phyloP scores from a whole-genome alignment of 306 rosid genomes.

The Cicer yamashitae region DNA sequence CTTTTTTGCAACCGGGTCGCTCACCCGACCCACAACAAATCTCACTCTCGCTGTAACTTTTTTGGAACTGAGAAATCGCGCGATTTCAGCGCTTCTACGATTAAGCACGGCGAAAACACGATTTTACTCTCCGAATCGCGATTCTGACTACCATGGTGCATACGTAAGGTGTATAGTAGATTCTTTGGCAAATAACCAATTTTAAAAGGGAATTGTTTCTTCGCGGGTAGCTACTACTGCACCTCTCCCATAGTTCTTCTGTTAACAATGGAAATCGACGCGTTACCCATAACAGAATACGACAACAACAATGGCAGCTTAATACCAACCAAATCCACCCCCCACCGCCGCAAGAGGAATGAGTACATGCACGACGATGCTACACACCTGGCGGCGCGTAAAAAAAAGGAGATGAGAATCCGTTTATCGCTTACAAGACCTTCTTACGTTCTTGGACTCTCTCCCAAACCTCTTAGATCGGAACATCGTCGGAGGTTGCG shows the following conservation, averaged over 20 bases:
- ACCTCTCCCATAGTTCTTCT: neutral
- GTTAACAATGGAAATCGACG: constrained; percentile 28
- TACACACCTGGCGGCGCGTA: neutral
- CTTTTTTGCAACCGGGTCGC: too few relatives aligned
- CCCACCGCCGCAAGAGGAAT: constrained; percentile 54
- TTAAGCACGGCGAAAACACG: too few relatives aligned
- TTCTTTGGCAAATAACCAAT: too few relatives aligned
- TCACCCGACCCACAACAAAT: too few relatives aligned
- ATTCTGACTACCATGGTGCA: too few relatives aligned
- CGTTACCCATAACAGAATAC: neutral
- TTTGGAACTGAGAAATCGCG: too few relatives aligned
- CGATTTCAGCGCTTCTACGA: too few relatives aligned
- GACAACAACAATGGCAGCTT: neutral
- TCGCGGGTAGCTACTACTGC: too few relatives aligned
- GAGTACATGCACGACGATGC: neutral
- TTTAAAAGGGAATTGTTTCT: too few relatives aligned
- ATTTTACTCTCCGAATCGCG: too few relatives aligned
- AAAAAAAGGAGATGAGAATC: constrained; percentile 48
- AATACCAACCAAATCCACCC: neutral
- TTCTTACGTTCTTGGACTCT: constrained; percentile 55
- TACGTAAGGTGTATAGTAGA: too few relatives aligned
- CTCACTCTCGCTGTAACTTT: too few relatives aligned
- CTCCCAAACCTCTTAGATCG: constrained; percentile 51
- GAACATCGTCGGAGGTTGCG: constrained; percentile 58
- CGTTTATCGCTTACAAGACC: constrained; percentile 63